Evolutionary conservation across 345 rosid species (phyloP), one percentile per base, ranked within the genome.

Genomic region (Tarenaya hassleriana): DNA sequence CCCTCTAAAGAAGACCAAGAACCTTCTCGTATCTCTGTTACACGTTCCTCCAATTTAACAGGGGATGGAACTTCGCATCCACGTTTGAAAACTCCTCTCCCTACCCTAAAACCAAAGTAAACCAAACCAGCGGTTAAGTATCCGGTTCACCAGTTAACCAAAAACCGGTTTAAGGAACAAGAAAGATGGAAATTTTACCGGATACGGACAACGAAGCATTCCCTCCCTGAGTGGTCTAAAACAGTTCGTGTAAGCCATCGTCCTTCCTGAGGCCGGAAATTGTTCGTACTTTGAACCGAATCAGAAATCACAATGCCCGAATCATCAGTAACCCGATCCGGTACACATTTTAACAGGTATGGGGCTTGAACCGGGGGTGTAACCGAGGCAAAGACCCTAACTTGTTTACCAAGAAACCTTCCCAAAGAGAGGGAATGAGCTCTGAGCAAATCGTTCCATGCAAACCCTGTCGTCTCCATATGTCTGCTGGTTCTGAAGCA

Each of bases 191-290:
- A 7, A 19, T 41, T 62, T 2, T 65, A 87, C 98, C 98, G 68
- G 29, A 82, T 69, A 27, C 92, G 79, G 39, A 82, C 74, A 50
- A 84, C 84, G 13, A 91, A 91, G 57, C 92, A 87, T 64, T 84
- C 96, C 50, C 92, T 73, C 3, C 96, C 95, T 0, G 84, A 79
- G 51, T 86, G 95, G 70, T 91, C 95, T 63, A 87, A 95, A 46
- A 87, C 92, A 0, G 98, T 91, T 7, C 92, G 79, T 3, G 98
- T 80, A 55, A 91, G 69, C 98, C 98, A 91, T 52, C 98, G 71
- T 40, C 98, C 98, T 71, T 87, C 88, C 55, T 91, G 96, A 49
- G 96, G 88, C 34, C 62, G 67, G 44, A 77, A 84, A 38, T 67
- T 62, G 60, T 82, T 91, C 63, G 76, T 68, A 54, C 73, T 80